Percentiles rank a stretch among this genome's conserved stretches.
These are phyloP conservation scores for Euphorbia pulcherrima DNA, from an alignment of 345 rosid species.

Conservation along the genomic window DNA sequence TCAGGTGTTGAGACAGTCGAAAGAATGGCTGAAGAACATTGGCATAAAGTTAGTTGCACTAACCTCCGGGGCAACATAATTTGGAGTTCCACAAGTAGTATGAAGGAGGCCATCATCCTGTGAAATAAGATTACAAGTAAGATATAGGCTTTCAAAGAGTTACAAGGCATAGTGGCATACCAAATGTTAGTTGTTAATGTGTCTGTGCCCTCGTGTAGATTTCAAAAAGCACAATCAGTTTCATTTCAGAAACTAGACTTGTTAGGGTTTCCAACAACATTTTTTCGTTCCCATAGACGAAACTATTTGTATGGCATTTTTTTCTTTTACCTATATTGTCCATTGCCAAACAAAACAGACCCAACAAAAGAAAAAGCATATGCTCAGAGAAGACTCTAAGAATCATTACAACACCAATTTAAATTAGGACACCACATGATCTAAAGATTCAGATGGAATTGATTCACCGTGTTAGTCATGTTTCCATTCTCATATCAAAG, in stretches of 20 bases:
- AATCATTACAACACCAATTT: neutral
- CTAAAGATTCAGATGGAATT: neutral
- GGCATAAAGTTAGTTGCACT: constrained; percentile 21
- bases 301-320: neutral
- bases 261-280: neutral
- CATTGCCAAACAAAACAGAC: neutral
- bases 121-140: constrained; percentile 20
- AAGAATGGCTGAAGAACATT: neutral
- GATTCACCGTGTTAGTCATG: neutral
- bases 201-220: neutral
- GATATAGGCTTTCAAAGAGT: constrained; percentile 8
- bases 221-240: neutral
- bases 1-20: constrained; percentile 1
- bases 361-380: neutral
- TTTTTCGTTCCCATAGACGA: neutral
- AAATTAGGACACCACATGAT: neutral
- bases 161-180: neutral
- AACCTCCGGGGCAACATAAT: constrained; percentile 99
- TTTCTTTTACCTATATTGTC: neutral
- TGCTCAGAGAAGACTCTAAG: neutral
- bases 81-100: constrained; percentile 95
- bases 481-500: neutral
- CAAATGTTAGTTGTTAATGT: neutral
- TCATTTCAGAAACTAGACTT: neutral
- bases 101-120: constrained; percentile 98